phyloP scores from a whole-genome alignment of 495 filamentous ascomycete species.

The Jackrogersella multiformis region DNA sequence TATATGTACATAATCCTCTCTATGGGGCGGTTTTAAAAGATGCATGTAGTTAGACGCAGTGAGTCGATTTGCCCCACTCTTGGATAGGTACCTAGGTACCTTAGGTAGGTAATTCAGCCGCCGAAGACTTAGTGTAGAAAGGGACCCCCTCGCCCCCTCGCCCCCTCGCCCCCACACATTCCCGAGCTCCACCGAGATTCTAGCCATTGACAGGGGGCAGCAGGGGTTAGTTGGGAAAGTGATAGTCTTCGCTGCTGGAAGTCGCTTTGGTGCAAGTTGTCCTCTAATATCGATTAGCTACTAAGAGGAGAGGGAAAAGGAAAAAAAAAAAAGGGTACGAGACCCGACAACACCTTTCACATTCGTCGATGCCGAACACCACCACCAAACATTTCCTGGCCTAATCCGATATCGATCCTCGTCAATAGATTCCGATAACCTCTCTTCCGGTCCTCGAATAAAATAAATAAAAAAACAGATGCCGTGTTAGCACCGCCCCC shows the following conservation, averaged over 20 bases:
- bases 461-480: conserved; percentile 36
- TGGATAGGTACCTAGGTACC: conserved; percentile 3
- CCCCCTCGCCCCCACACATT: neutral
- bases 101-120: conserved; percentile 43
- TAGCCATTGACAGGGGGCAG: conserved; percentile 8
- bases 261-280: conserved; percentile 41
- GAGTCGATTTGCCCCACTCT: neutral
- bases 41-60: no score
- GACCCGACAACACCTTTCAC: neutral
- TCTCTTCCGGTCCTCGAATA: neutral
- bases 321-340: neutral
- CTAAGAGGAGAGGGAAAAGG: neutral
- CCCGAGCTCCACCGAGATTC: conserved; percentile 7
- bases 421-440: neutral
- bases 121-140: conserved; percentile 28
- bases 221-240: conserved; percentile 12
- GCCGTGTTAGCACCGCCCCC: conserved; percentile 30
- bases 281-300: conserved; percentile 22
- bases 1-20: no score
- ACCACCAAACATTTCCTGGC: neutral
- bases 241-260: conserved; percentile 1
- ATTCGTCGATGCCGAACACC: conserved; percentile 16
- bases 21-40: no score
- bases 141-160: conserved; percentile 1
- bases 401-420: conserved; percentile 5